These are phyloP conservation scores for Suillus alpinus DNA, from an alignment of 768 basidiomycete genomes.

Conservation along the genomic window DNA sequence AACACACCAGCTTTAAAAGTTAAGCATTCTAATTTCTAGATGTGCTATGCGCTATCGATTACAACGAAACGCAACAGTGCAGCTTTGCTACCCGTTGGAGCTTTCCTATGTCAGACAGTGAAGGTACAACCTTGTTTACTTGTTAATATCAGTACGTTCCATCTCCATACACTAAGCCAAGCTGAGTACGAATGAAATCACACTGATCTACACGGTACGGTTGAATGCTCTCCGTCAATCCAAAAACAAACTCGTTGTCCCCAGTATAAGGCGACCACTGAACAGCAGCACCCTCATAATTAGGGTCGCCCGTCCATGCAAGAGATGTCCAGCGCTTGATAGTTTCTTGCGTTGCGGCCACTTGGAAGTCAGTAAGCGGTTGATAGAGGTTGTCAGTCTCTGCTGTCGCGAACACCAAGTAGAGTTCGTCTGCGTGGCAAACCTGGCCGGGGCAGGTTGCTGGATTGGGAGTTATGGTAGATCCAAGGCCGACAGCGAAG, in stretches of 20 bases:
- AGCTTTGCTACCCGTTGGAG: too few species aligned
- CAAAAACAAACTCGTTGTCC: conserved; percentile 10
- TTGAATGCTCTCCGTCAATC: conserved; percentile 8
- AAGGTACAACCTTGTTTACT: not conserved
- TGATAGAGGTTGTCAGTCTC: conserved; percentile 19
- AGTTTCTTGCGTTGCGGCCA: conserved; percentile 6
- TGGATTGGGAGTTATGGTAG: conserved; percentile 14
- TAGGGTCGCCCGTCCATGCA: conserved; percentile 16
- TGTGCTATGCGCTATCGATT: not conserved
- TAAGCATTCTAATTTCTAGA: not conserved
- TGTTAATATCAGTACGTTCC: not conserved
- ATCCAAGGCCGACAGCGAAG: conserved; percentile 11
- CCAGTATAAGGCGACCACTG: conserved; percentile 14
- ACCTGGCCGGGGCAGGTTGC: conserved; percentile 12
- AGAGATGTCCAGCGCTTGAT: conserved; percentile 13
- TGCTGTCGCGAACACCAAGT: conserved; percentile 17
- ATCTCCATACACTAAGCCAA: conserved; percentile 14
- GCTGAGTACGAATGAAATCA: conserved; percentile 13
- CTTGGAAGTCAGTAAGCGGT: conserved; percentile 7
- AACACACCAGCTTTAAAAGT: not conserved
- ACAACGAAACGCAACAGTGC: not conserved
- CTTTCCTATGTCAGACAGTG: not conserved
- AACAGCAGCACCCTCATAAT: conserved; percentile 13
- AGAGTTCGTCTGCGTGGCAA: conserved; percentile 20
- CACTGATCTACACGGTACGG: conserved; percentile 12